Base-by-base conservation (phyloP, 805 yeast species). In the Saccharomycopsis guyanensis region DNA sequence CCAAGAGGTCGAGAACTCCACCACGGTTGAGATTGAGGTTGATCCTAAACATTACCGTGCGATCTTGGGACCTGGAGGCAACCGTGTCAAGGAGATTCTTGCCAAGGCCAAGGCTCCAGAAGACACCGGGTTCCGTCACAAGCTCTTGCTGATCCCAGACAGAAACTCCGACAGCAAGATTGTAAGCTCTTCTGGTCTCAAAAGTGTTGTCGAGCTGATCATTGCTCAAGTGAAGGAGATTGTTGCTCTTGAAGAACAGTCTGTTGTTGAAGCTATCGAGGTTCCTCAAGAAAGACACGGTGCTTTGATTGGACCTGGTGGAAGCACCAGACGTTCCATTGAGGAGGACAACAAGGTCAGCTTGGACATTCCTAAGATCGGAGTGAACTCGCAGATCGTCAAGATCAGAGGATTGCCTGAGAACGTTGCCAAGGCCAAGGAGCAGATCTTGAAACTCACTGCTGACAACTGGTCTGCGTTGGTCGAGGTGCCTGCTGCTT, bases 31-130 rank as follows among this genome's bases (percentile, higher is more conserved):
- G 7, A 57, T 91, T 38, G 75, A 73, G 18, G 86, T 91, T 48
- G 81, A 81, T 53, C 81, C 83, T 44, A 77, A 82, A 59, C 81
- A 78, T 66, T 88, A 83, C 62, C 79, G 82, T 57, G 73, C 72
- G 46, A 70, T 91, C 55, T 77, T 87, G 50, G 97, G 97, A 27
- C 75, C 80, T 47, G 78, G 79, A 51, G 96, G 95, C 48, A 70
- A 82, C 22, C 76, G 71, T 18, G 77, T 84, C 67, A 77, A 81
- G 55, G 84, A 78, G 41, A 84, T 93, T 44, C 78, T 89, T 43
- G 58, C 75, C 41, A 75, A 75, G 44, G 96, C 96, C 33, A 96
- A 96, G 51, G 87, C 83, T 43, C 63, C 66, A 46, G 82, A 76
- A 51, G 73, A 68, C 27, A 50, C 52, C 7, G 68, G 72, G 49